These are phyloP conservation scores for Agaricus subrufescens DNA, from an alignment of 768 basidiomycete genomes.

Conservation along the genomic window DNA sequence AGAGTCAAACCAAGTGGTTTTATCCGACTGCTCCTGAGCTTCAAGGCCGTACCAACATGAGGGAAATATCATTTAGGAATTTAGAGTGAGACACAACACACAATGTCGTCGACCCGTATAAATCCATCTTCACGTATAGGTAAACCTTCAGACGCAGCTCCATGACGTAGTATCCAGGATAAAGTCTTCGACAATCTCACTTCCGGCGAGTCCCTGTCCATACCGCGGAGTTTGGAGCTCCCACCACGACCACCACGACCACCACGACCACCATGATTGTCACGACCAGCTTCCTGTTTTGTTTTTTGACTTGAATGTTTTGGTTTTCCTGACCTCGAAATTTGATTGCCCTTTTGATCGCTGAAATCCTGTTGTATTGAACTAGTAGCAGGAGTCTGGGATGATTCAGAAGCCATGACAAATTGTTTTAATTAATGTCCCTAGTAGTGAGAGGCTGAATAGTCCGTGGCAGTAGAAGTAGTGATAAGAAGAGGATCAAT, in stretches of 20 bases:
- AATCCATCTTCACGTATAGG: slow-evolving; percentile 82
- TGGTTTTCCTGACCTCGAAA: too few relatives aligned
- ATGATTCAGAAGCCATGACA: too few relatives aligned
- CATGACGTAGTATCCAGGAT: slow-evolving; percentile 84
- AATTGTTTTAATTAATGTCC: too few relatives aligned
- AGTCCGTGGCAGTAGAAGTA: too few relatives aligned
- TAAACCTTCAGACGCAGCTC: slow-evolving; percentile 71
- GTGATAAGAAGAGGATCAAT: too few relatives aligned
- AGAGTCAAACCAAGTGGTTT: slow-evolving; percentile 58
- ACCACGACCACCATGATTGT: neutral
- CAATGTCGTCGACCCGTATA: slow-evolving; percentile 77
- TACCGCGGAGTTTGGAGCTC: slow-evolving; percentile 47
- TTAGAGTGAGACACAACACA: slow-evolving; percentile 32
- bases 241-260: neutral
- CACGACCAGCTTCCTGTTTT: neutral
- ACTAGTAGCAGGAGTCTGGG: too few relatives aligned
- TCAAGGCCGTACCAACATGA: neutral
- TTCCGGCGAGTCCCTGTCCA: slow-evolving; percentile 59
- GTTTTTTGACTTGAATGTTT: neutral
- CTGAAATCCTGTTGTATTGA: too few relatives aligned
- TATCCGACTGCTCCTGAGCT: slow-evolving; percentile 39
- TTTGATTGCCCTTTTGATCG: too few relatives aligned
- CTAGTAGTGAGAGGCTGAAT: too few relatives aligned
- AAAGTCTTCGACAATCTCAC: slow-evolving; percentile 80
- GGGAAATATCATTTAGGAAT: neutral